A percentile compares a stretch with the other conserved stretches of the same genome.
Evolutionary conservation across 2,329 filamentous ascomycete species (phyloP).

Genomic region (Epichloe brachyelytri): DNA sequence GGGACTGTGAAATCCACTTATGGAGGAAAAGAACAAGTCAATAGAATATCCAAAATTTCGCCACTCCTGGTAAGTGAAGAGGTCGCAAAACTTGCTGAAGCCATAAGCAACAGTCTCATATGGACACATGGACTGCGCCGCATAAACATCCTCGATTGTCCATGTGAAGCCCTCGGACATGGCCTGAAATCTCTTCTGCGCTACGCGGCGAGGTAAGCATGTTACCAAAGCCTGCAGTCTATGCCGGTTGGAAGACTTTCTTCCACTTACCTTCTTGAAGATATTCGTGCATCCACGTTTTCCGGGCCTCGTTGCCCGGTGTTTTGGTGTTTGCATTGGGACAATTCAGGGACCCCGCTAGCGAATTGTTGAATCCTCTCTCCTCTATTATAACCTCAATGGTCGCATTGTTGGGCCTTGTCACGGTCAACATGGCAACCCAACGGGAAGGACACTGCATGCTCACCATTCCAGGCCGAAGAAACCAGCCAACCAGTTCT

Average conservation of each 20-base stretch:
- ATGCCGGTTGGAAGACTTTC: too few relatives aligned
- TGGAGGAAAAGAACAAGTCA: conserved; percentile 52
- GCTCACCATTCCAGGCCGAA: conserved; percentile 56
- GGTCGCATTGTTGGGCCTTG: conserved; percentile 52
- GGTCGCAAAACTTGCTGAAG: conserved; percentile 58
- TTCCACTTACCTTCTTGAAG: conserved; percentile 39
- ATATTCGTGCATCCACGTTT: conserved; percentile 51
- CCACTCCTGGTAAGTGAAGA: conserved; percentile 70
- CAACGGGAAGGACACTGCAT: neutral
- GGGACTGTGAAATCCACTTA: conserved; percentile 49
- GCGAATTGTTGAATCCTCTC: conserved; percentile 52
- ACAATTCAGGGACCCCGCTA: conserved; percentile 55
- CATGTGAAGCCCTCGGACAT: conserved; percentile 48
- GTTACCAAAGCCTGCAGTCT: too few relatives aligned
- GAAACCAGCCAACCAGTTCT: conserved; percentile 69
- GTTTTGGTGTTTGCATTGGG: conserved; percentile 42
- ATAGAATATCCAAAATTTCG: conserved; percentile 56
- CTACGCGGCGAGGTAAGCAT: conserved; percentile 18
- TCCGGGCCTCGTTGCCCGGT: conserved; percentile 39
- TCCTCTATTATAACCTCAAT: conserved; percentile 61
- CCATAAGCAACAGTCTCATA: conserved; percentile 70
- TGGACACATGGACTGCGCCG: conserved; percentile 59
- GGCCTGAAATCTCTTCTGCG: conserved; percentile 44
- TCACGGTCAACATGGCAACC: neutral
- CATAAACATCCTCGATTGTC: conserved; percentile 50